A percentile compares a stretch with the other conserved stretches of the same genome.
Evolutionary conservation across 2,329 filamentous ascomycete species (phyloP).

Genomic region (Chalaropsis ovoidea): DNA sequence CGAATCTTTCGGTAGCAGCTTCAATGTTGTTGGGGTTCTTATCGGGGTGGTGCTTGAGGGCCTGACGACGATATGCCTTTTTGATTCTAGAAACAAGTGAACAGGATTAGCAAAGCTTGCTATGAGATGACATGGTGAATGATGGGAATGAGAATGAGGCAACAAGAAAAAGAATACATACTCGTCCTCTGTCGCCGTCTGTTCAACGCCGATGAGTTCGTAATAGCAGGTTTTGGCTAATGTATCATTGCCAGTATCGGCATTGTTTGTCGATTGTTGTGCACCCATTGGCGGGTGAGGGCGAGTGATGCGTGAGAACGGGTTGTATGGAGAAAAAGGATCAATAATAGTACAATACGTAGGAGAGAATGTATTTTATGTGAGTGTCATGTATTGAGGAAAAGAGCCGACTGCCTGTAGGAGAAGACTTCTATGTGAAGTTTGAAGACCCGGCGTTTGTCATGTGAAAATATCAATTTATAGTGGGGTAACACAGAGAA

Average conservation of each 20-base stretch:
- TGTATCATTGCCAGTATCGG: conserved; percentile 28
- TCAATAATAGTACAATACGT: no score
- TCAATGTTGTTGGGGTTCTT: conserved; percentile 82
- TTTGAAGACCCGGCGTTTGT: neutral
- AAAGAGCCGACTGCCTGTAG: no score
- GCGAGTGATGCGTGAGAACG: neutral
- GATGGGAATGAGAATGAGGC: neutral
- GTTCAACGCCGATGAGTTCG: conserved; percentile 65
- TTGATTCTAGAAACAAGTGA: conserved; percentile 55
- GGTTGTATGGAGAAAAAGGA: neutral
- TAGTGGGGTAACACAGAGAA: neutral
- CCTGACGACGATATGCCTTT: conserved; percentile 82
- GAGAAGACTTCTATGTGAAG: neutral
- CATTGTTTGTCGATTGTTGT: conserved; percentile 43
- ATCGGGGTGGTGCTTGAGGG: conserved; percentile 88
- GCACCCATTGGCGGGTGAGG: conserved; percentile 41
- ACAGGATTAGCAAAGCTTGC: conserved; percentile 9
- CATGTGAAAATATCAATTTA: conserved; percentile 9
- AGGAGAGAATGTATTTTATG: no score
- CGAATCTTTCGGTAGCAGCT: conserved; percentile 72
- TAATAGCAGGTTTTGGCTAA: conserved; percentile 70
- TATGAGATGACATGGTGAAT: neutral
- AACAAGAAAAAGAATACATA: conserved; percentile 34
- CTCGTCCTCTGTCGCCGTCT: conserved; percentile 71
- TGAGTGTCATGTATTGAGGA: no score